These are phyloP conservation scores for Mycena sanguinolenta DNA, from an alignment of 768 basidiomycete species.

Conservation along the genomic window DNA sequence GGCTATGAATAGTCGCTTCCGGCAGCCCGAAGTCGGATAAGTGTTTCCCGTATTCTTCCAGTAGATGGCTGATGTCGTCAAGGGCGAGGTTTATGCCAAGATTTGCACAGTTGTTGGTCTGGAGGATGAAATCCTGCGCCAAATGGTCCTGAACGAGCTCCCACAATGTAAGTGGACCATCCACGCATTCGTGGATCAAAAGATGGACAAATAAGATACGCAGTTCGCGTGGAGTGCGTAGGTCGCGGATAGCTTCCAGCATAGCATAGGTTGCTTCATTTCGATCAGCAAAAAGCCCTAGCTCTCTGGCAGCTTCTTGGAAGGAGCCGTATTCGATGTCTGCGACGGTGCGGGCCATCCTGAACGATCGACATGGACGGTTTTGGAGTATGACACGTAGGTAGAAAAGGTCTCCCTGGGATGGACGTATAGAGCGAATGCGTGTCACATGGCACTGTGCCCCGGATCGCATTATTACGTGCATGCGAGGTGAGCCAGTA, in stretches of 20 bases:
- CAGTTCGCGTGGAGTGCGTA: not conserved
- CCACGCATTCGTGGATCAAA: not conserved
- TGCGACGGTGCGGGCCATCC: not conserved
- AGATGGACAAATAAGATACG: not conserved
- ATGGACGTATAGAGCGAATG: not conserved
- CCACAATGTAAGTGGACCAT: not conserved
- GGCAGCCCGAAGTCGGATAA: not conserved
- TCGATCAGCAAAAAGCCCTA: not conserved
- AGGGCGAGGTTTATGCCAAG: not conserved
- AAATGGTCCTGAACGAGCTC: not conserved
- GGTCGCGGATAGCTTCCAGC: not conserved
- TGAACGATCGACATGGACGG: not conserved
- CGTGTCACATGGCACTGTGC: not conserved
- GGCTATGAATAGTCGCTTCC: not conserved
- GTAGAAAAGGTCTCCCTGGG: not conserved
- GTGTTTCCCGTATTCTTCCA: not conserved
- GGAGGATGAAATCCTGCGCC: not conserved
- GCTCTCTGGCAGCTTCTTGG: not conserved
- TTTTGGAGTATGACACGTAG: not conserved
- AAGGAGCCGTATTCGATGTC: not conserved
- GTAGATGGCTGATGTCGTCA: not conserved
- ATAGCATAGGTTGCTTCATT: constrained; percentile 2
- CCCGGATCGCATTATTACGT: not conserved
- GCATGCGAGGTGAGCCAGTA: not conserved
- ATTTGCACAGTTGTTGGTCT: not conserved